Percentiles rank a stretch among this genome's conserved stretches.
Evolutionary conservation across 495 filamentous ascomycete genomes (phyloP).

Genomic region (Haplographium delicatum): DNA sequence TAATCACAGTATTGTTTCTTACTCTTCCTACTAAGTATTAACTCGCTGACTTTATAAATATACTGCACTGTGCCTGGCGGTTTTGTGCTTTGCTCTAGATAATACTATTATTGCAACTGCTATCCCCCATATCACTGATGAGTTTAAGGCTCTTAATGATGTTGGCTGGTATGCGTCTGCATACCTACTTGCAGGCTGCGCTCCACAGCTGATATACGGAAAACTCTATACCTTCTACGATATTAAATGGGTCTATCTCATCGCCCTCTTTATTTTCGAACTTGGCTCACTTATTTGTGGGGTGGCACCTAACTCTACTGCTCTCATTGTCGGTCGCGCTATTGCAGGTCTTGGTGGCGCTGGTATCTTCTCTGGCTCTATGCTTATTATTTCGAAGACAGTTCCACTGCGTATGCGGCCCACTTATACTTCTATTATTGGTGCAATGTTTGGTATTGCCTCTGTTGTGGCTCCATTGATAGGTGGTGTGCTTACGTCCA

Average conservation of each 20-base stretch:
- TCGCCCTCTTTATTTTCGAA: slow-evolving; percentile 72
- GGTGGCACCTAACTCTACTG: slow-evolving; percentile 61
- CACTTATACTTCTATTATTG: slow-evolving; percentile 41
- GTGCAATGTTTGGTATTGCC: slow-evolving; percentile 38
- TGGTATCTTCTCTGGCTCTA: slow-evolving; percentile 73
- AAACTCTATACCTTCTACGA: slow-evolving; percentile 30
- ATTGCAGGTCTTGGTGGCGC: slow-evolving; percentile 79
- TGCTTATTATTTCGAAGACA: slow-evolving; percentile 71
- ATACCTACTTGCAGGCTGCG: slow-evolving; percentile 54
- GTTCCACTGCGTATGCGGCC: slow-evolving; percentile 60
- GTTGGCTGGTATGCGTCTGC: slow-evolving; percentile 47
- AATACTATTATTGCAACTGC: slow-evolving; percentile 46
- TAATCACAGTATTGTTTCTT: slow-evolving; percentile 56
- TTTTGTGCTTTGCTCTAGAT: no score
- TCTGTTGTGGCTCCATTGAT: slow-evolving; percentile 45
- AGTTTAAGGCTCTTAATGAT: slow-evolving; percentile 33
- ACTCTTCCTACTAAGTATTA: no score
- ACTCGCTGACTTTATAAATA: no score
- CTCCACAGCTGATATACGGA: slow-evolving; percentile 51
- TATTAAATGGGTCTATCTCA: slow-evolving; percentile 5
- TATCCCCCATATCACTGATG: slow-evolving; percentile 34
- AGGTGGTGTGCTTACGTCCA: slow-evolving; percentile 59
- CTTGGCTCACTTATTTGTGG: slow-evolving; percentile 78
- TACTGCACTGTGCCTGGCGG: no score
- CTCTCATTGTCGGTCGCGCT: slow-evolving; percentile 77